A percentile compares a stretch with the other conserved stretches of the same genome.
Evolutionary conservation across 2,329 filamentous ascomycete genomes (phyloP).

Genomic region (Fusarium fracticaudum): DNA sequence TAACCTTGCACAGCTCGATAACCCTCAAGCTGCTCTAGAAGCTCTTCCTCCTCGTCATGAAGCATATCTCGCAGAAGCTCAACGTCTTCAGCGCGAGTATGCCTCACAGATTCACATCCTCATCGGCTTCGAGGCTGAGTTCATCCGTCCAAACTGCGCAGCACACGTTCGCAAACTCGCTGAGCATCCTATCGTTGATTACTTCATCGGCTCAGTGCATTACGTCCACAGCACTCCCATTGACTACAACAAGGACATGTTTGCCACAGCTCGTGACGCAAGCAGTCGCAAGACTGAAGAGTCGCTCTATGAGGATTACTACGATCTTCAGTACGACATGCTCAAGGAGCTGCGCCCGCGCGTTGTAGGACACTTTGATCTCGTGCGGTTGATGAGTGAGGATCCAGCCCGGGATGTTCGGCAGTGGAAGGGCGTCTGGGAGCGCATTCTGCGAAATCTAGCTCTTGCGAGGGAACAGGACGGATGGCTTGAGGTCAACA

Average conservation of each 20-base stretch:
- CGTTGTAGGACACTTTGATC: constrained; percentile 93
- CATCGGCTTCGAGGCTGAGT: constrained; percentile 93
- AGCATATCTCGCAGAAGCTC: constrained; percentile 79
- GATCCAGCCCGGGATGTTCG: constrained; percentile 71
- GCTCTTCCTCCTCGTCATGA: constrained; percentile 67
- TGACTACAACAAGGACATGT: constrained; percentile 80
- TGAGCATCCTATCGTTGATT: constrained; percentile 74
- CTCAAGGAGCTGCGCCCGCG: constrained; percentile 74
- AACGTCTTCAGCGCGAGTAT: constrained; percentile 76
- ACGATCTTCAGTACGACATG: constrained; percentile 88
- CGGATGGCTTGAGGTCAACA: constrained; percentile 90
- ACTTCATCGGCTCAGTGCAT: constrained; percentile 93
- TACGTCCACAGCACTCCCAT: constrained; percentile 89
- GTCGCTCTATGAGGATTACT: constrained; percentile 82
- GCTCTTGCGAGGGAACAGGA: constrained; percentile 75
- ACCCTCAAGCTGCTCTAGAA: constrained; percentile 59
- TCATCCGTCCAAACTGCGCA: constrained; percentile 76
- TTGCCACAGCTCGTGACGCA: constrained; percentile 58
- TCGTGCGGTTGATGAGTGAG: constrained; percentile 82
- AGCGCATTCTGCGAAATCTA: constrained; percentile 78
- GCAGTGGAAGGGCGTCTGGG: constrained; percentile 74
- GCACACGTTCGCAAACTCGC: constrained; percentile 69
- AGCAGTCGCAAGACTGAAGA: constrained; percentile 67
- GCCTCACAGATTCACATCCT: constrained; percentile 77
- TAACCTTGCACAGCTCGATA: constrained; percentile 54